Percentiles rank a stretch among this genome's conserved stretches.
Evolutionary conservation across 2,329 filamentous ascomycete species (phyloP).

Genomic region (Beauveria brongniartii): DNA sequence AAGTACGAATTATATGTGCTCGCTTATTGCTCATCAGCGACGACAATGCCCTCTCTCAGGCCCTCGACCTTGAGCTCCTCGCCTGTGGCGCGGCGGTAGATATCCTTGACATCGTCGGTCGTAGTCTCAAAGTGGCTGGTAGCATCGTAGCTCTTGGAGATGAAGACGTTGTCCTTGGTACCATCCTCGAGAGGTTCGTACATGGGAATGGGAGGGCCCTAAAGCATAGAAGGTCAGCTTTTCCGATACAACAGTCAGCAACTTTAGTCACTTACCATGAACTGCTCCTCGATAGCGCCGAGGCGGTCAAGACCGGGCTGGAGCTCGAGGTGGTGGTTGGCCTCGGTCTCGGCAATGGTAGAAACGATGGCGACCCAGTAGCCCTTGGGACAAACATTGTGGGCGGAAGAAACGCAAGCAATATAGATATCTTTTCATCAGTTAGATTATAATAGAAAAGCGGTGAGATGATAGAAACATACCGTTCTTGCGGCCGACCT

Average conservation of each 20-base stretch:
- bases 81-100: slow-evolving; percentile 76
- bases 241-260: neutral
- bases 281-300: slow-evolving; percentile 91
- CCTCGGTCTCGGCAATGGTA: slow-evolving; percentile 83
- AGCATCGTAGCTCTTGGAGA: slow-evolving; percentile 97
- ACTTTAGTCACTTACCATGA: slow-evolving; percentile 55
- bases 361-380: slow-evolving; percentile 99
- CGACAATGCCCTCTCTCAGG: slow-evolving; percentile 69
- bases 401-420: slow-evolving; percentile 86
- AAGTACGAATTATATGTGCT: slow-evolving; percentile 3
- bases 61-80: slow-evolving; percentile 85
- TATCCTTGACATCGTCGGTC: slow-evolving; percentile 86
- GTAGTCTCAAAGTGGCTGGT: slow-evolving; percentile 95
- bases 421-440: slow-evolving; percentile 75
- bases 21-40: slow-evolving; percentile 55
- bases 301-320: slow-evolving; percentile 87
- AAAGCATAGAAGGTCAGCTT: neutral
- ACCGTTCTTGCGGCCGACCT: slow-evolving; percentile 96
- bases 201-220: slow-evolving; percentile 78
- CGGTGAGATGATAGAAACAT: slow-evolving; percentile 23
- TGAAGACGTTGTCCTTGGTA: slow-evolving; percentile 82
- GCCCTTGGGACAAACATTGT: slow-evolving; percentile 97
- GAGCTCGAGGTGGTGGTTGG: slow-evolving; percentile 94
- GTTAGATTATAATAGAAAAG: slow-evolving; percentile 8
- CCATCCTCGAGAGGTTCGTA: slow-evolving; percentile 86